Percentiles rank a stretch among this genome's conserved stretches.
These are phyloP conservation scores for Tylopilus vinaceipallidus DNA, from an alignment of 768 basidiomycete species.

Conservation along the genomic window DNA sequence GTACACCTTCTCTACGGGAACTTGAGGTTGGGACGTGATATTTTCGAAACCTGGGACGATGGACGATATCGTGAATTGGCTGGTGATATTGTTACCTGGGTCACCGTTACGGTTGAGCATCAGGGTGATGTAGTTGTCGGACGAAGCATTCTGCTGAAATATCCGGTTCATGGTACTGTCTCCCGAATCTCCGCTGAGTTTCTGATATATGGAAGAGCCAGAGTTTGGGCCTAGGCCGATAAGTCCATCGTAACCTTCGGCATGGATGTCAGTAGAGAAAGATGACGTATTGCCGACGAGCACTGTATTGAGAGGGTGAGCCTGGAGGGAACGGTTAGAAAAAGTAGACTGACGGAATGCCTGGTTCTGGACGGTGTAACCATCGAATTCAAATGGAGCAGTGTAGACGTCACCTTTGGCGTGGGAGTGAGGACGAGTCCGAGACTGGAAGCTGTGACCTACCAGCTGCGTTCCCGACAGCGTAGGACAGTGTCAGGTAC, in stretches of 20 bases:
- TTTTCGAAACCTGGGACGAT: constrained; percentile 59
- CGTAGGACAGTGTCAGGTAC: constrained; percentile 57
- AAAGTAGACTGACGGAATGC: constrained; percentile 53
- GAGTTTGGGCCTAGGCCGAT: constrained; percentile 78
- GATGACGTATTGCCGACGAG: constrained; percentile 60
- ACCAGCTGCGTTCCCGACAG: constrained; percentile 68
- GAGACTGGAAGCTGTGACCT: constrained; percentile 5
- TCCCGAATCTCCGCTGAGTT: constrained; percentile 46
- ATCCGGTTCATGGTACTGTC: constrained; percentile 63
- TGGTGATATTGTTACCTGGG: constrained; percentile 45
- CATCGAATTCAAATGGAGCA: constrained; percentile 52
- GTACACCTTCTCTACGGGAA: constrained; percentile 65
- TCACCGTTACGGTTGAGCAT: constrained; percentile 61
- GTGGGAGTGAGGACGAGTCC: neutral
- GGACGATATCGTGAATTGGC: constrained; percentile 71
- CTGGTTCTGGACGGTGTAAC: constrained; percentile 58
- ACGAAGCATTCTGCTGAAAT: constrained; percentile 56
- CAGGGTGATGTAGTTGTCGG: constrained; percentile 64
- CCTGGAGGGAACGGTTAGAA: neutral
- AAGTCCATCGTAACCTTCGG: constrained; percentile 68
- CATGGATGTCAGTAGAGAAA: constrained; percentile 58
- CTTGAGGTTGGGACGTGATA: constrained; percentile 59
- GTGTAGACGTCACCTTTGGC: constrained; percentile 53
- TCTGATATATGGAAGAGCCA: constrained; percentile 61
- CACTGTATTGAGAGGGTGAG: constrained; percentile 39